Base-by-base conservation (phyloP, 768 basidiomycete species). In the Tricholoma furcatifolium region DNA sequence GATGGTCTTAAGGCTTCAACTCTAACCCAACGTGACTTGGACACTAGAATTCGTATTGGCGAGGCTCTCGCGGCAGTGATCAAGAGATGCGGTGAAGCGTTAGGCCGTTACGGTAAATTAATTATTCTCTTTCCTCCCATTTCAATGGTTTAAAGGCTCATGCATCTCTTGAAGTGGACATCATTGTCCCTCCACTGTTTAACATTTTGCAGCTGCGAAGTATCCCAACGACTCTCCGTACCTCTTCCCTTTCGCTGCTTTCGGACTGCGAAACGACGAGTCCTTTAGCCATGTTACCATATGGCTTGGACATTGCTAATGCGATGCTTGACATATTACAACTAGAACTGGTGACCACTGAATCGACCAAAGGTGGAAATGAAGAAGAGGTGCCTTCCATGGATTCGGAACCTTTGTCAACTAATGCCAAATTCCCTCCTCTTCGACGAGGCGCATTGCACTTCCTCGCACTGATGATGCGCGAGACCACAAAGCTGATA, bases 361-460 rank as follows among this genome's bases (percentile, higher is more conserved):
- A 21, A 47, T 63, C 53, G 45, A 59, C n/a, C 27, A 31, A 17
- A n/a, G 53, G 51, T 30, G 55, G 64, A n/a, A 57, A 57, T 8
- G 64, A 67, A 18, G 60, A 62, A 23, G 51, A 56, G 34, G 50
- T 32, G 38, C 61, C 34, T 21, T 74, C 67, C 12, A 80, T 84
- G 65, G 84, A 88, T 65, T 62, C 71, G 2, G 71, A 84, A 32
- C 87, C 90, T 9, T 80, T 81, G 0, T 74, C 80, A 0, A 70
- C 70, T 3, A 72, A 85, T 59, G 56, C 87, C 0, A 91, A 85
- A 64, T 77, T 90, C 43, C 91, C 95, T 1, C 79, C 91, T 1
- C 72, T 98, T 3, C 82, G 95, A 30, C 87, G 96, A 38, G 86
- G 91, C 1, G 93, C 91, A 0, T 64, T 97, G n/a, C 85, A 94